Conservation (phyloP, 805 yeast species). For the Monosporozyma yasuniensis region DNA sequence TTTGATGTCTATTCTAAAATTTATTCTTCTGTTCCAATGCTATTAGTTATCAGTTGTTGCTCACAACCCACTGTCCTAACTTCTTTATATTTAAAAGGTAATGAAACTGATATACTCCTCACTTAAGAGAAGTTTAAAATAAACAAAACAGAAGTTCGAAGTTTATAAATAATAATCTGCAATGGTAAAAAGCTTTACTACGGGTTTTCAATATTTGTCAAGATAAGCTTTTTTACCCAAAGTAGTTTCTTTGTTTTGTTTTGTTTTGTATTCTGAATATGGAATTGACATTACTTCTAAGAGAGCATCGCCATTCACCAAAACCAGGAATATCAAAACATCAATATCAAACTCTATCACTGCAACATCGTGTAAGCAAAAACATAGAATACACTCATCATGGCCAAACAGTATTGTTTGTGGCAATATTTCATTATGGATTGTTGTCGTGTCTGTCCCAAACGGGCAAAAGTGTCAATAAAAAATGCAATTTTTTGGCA, state of each 20-base stretch:
- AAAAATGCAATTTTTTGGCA: neutral
- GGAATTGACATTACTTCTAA: neutral
- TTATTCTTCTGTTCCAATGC: neutral
- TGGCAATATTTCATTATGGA: neutral
- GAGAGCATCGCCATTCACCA: neutral
- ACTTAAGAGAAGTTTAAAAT: too few species aligned
- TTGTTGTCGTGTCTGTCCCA: conserved; percentile 9
- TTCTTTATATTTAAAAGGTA: too few species aligned
- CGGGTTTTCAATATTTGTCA: neutral
- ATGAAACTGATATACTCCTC: too few species aligned
- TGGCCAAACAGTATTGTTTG: neutral
- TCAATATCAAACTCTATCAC: neutral
- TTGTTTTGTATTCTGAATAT: neutral
- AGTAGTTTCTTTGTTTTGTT: neutral
- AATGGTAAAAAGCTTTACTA: neutral
- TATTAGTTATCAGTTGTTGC: neutral
- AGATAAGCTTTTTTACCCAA: neutral
- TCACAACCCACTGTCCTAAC: neutral
- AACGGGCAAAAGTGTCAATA: conserved; percentile 2
- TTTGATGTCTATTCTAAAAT: too few species aligned
- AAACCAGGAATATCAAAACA: neutral
- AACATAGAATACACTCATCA: neutral
- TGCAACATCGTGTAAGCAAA: neutral
- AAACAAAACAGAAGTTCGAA: too few species aligned
- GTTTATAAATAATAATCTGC: neutral